Evolutionary conservation across 2,329 filamentous ascomycete genomes (phyloP).

Genomic region (Apiospora saccharicola): DNA sequence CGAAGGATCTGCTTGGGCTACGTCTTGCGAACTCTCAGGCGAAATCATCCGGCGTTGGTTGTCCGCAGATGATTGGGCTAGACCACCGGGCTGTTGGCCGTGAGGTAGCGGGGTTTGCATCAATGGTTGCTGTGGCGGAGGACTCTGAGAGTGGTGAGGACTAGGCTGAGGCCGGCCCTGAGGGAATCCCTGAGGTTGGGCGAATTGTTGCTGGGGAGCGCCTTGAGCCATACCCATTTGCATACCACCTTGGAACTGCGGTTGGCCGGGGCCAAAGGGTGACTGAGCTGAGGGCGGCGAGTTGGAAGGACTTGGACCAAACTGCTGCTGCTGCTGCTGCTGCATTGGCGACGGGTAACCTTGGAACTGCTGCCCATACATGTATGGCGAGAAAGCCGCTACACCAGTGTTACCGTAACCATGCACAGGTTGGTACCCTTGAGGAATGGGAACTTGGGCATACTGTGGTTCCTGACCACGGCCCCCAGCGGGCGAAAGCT

Average conservation of each 20-base stretch:
- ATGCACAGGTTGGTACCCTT: slow-evolving; percentile 43
- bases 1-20: background rate
- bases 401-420: slow-evolving; percentile 39
- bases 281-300: slow-evolving; percentile 2
- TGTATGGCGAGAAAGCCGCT: slow-evolving; percentile 39
- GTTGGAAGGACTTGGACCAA: background rate
- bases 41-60: background rate
- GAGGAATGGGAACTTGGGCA: slow-evolving; percentile 42
- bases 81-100: background rate
- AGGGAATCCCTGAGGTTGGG: slow-evolving; percentile 16
- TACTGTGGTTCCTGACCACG: slow-evolving; percentile 34
- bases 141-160: background rate
- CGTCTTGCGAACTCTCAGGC: slow-evolving; percentile 14
- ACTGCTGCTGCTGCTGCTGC: slow-evolving; percentile 19
- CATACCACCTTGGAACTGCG: background rate
- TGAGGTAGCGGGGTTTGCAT: slow-evolving; percentile 21
- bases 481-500: too few relatives aligned
- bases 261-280: slow-evolving; percentile 10
- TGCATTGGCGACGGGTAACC: slow-evolving; percentile 31
- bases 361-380: slow-evolving; percentile 18
- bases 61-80: background rate
- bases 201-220: slow-evolving; percentile 26
- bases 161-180: slow-evolving; percentile 2
- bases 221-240: slow-evolving; percentile 19
- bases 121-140: slow-evolving; percentile 22